Evolutionary conservation across 2,329 filamentous ascomycete species (phyloP).

Genomic region (Paraconiothyrium brasiliense): DNA sequence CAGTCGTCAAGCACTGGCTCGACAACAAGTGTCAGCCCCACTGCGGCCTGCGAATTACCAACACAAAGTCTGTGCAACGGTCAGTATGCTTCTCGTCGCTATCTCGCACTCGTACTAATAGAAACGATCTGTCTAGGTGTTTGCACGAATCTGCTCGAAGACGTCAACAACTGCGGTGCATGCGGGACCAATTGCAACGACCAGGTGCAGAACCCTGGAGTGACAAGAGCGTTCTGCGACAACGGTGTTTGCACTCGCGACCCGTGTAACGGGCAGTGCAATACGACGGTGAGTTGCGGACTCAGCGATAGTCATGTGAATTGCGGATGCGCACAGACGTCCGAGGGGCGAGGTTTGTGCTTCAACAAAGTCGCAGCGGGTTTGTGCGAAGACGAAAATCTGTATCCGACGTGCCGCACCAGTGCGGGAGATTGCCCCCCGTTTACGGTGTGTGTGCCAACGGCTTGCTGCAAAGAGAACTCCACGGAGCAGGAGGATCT

Average conservation of each 20-base stretch:
- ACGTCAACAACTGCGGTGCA: slow-evolving; percentile 37
- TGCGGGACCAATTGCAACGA: slow-evolving; percentile 37
- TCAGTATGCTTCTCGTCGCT: not conserved
- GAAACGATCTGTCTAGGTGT: slow-evolving; percentile 27
- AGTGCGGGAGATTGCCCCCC: slow-evolving; percentile 22
- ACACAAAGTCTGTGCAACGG: slow-evolving; percentile 24
- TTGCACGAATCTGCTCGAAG: slow-evolving; percentile 36
- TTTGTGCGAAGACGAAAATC: slow-evolving; percentile 17
- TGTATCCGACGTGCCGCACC: slow-evolving; percentile 20
- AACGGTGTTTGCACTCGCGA: slow-evolving; percentile 46
- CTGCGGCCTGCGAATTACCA: not conserved
- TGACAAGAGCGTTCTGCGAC: slow-evolving; percentile 28
- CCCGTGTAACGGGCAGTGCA: slow-evolving; percentile 42
- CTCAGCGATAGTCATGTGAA: slow-evolving; percentile 15
- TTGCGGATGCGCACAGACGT: slow-evolving; percentile 41
- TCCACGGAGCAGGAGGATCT: slow-evolving; percentile 8
- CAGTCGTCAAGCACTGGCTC: slow-evolving; percentile 13
- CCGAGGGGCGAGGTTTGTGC: slow-evolving; percentile 38
- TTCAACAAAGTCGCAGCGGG: slow-evolving; percentile 30
- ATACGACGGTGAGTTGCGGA: slow-evolving; percentile 36
- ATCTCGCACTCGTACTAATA: slow-evolving; percentile 14
- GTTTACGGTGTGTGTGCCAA: slow-evolving; percentile 26
- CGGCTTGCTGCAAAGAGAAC: slow-evolving; percentile 29
- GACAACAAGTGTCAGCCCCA: slow-evolving; percentile 6
- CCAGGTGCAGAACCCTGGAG: slow-evolving; percentile 19